phyloP scores from a whole-genome alignment of 352 stramenopile genomes.

The Pythium sukuiense region DNA sequence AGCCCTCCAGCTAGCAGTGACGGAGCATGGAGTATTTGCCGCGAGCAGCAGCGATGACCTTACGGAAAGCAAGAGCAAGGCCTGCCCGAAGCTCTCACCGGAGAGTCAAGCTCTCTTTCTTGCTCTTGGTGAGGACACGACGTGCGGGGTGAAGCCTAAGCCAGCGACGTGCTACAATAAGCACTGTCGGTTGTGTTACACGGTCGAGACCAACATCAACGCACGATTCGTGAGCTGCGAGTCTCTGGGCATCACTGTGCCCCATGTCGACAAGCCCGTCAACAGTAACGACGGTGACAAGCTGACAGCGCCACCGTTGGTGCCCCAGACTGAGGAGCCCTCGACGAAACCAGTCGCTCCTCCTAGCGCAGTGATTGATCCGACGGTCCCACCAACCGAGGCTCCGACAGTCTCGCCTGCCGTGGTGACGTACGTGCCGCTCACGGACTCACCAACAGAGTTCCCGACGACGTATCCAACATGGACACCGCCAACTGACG shows the following conservation, averaged over 20 bases:
- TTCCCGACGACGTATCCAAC: neutral
- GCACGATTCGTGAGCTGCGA: slow-evolving; percentile 12
- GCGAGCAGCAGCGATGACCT: neutral
- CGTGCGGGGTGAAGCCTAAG: slow-evolving; percentile 4
- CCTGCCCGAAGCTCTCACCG: slow-evolving; percentile 9
- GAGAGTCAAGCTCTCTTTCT: slow-evolving; percentile 15
- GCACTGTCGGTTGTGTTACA: slow-evolving; percentile 15
- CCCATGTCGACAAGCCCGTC: no score
- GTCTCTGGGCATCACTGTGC: neutral
- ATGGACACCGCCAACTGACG: no score
- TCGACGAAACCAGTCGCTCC: neutral
- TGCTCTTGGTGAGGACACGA: slow-evolving; percentile 5
- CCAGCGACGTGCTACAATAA: slow-evolving; percentile 17
- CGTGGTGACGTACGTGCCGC: neutral
- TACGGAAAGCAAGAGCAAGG: neutral
- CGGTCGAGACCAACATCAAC: slow-evolving; percentile 11
- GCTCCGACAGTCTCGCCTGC: neutral
- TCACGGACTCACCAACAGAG: neutral
- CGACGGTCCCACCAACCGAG: neutral
- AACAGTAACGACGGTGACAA: no score
- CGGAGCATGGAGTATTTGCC: neutral
- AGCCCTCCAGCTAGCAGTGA: slow-evolving; percentile 4
- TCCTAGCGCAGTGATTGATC: neutral
- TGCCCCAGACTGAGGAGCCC: neutral
- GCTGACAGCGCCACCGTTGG: neutral